These are phyloP conservation scores for Leonotis leonurus DNA, from an alignment of 257 asterid species.

Conservation along the genomic window DNA sequence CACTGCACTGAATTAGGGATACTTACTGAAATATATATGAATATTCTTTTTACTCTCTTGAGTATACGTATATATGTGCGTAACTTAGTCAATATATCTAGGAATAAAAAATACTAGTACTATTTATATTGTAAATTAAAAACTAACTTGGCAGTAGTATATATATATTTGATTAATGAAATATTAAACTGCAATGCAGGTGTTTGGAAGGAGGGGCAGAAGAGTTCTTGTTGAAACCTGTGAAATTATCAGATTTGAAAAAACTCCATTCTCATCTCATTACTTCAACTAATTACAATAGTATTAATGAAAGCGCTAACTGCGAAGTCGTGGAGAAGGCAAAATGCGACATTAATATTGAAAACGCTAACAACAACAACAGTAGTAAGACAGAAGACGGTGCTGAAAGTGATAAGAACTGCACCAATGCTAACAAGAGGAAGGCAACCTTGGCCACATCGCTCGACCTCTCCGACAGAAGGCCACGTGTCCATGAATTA, in stretches of 20 bases:
- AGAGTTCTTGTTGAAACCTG: slow-evolving; percentile 54
- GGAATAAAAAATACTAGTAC: no score
- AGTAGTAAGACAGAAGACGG: no score
- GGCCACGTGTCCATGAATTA: slow-evolving; percentile 32
- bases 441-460: slow-evolving; percentile 20
- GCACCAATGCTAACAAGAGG: slow-evolving; percentile 35
- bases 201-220: slow-evolving; percentile 63
- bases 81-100: no score
- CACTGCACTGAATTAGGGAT: no score
- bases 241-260: slow-evolving; percentile 40
- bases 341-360: no score
- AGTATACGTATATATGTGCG: no score
- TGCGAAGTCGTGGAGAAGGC: no score
- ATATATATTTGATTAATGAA: no score
- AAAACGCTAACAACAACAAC: not conserved
- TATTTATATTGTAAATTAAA: no score
- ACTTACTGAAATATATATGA: no score
- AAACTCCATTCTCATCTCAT: slow-evolving; percentile 39
- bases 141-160: no score
- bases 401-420: slow-evolving; percentile 23
- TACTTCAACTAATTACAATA: not conserved
- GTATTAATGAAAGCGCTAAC: not conserved
- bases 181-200: slow-evolving; percentile 34
- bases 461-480: slow-evolving; percentile 24
- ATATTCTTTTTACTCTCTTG: no score